Evolutionary conservation across 2,329 filamentous ascomycete species (phyloP), one percentile per base, ranked within the genome.

Genomic region (Fusarium stilboides): DNA sequence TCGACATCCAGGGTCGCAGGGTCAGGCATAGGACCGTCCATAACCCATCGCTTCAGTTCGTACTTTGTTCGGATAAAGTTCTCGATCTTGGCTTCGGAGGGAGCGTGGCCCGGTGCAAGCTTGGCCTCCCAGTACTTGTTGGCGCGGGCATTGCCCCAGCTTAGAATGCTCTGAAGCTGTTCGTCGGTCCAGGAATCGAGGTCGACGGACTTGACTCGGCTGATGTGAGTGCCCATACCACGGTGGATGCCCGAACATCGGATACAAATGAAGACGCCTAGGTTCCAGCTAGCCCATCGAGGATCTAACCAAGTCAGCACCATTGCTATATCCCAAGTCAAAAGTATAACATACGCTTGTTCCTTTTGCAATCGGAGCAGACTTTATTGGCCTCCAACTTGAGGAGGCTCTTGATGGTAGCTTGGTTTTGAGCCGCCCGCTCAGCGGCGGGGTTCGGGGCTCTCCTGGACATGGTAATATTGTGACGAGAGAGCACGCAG

Each of bases 61-160:
- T 99, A 99, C 82, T 99, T 99, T 58, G 97, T 99, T 72, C 96
- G 91, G 75, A 99, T 98, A 77, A 99, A 99, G 85, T 98, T 99
- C 87, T 99, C 96, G 74, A 99, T 98, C 87, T 99, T 99, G 72
- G 92, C 88, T 84, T 99, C 97, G 22, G 95, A 97, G 2, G 96
- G 96, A 46, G 95, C 89, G 81, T 99, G 96, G 62, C 94, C 94
- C 15, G 91, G 83, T 4, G 95, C 94, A 76, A 99, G 83, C 83
- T 98, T 99, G 67, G 93, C 89, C 82, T 99, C 97, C 95, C 95
- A 99, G 80, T 98, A 97, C 85, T 97, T 98, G 84, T 99, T 99
- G 58, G 96, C 96, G 80, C 94, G 91, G 57, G 92, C 89, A 80
- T 99, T 99, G 63, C 96, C 96, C 97, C 96, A 99, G 84, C 89